Base-by-base conservation (phyloP, 176 grass and related monocot species). In the Elaeis guineensis region DNA sequence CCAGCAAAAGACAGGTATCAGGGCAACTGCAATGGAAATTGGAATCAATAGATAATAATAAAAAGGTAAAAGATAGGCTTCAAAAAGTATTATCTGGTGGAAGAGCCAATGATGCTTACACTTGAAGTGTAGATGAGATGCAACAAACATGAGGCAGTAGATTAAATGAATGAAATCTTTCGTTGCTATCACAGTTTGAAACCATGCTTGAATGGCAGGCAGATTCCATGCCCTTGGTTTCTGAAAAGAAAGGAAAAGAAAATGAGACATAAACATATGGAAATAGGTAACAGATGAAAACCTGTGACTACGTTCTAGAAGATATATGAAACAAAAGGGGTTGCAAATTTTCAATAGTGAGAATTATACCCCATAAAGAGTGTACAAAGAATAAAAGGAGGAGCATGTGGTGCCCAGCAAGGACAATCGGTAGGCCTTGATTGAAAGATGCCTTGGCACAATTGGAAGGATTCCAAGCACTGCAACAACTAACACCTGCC, bases 91-190 rank as follows among this genome's bases (percentile, higher is more conserved):
- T 44, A 14, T 44, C 35, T 44, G 35, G 35, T 44, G 9, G 35
- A 44, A 44, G 35, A 44, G 35, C 0, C 35, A 39, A 19, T 9
- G 39, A 4, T 64, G 57, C 87, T 93, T 80, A 98, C 94, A 81
- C 59, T 98, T 98, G 70, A 93, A 83, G 50, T 77, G 94, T 20
- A 89, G 61, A 66, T 89, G 86, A 74, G 85, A 86, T 21, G 85
- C 79, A 83, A 86, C 72, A 76, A 99, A 85, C 67, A 77, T 83
- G 68, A 93, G 79, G 69, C 88, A 99, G 70, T 89, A 98, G 72
- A 98, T 78, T 71, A 98, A 77, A 54, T 83, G 88, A 65, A 98
- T 51, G 61, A 98, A 93, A 79, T 98, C 94, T 76, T 98, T 93
- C 11, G 82, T 82, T 74, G 78, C 78, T 66, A 89, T 72, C 56